These are phyloP conservation scores for Paramecium tetraurelia DNA, from an alignment of 73 alveolate genomes.

Conservation along the genomic window DNA sequence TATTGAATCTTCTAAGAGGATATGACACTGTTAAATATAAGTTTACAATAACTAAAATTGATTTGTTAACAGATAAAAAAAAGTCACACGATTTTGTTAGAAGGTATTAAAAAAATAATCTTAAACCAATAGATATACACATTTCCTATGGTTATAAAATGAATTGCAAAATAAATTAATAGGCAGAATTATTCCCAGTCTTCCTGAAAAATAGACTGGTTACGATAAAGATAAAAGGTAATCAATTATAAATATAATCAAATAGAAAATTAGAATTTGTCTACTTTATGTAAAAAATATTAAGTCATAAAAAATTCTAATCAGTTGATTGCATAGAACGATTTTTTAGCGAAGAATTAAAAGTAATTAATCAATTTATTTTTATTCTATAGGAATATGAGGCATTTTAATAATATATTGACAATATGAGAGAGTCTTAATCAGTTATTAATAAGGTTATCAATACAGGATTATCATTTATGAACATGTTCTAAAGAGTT, in stretches of 20 bases:
- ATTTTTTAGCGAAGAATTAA: neutral
- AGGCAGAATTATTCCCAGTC: neutral
- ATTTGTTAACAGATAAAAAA: neutral
- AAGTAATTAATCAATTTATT: neutral
- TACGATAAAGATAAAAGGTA: slow-evolving; percentile 26
- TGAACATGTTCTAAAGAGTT: neutral
- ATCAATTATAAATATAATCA: neutral
- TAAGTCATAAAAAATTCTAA: neutral
- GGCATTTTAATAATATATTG: neutral
- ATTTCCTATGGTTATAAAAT: neutral
- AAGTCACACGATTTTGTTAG: neutral
- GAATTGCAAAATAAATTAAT: neutral
- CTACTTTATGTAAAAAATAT: neutral
- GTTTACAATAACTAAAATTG: neutral
- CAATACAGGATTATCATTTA: neutral
- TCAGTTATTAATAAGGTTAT: neutral
- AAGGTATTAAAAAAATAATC: neutral
- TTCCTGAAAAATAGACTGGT: neutral
- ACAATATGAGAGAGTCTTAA: neutral
- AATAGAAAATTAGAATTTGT: neutral
- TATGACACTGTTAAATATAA: neutral
- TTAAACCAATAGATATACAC: neutral
- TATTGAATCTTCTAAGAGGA: neutral
- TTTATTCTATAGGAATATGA: neutral
- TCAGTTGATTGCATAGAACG: neutral